Base-by-base conservation (phyloP, 768 basidiomycete genomes). In the Boletus rex-veris region DNA sequence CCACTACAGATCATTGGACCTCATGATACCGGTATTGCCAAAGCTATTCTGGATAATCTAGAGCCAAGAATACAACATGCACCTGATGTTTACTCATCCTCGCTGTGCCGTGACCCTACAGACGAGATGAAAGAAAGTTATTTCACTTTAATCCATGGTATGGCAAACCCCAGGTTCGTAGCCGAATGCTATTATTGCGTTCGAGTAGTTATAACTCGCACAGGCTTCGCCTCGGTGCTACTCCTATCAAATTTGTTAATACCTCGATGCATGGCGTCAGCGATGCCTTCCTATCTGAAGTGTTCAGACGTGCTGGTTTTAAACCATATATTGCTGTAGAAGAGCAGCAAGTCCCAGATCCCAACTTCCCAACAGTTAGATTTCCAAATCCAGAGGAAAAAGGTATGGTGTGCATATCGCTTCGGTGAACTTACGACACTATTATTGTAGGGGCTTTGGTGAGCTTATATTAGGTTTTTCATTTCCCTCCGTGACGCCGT, bases 341-440 rank as follows among this genome's bases (percentile, higher is more conserved):
- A 47, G 78, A 83, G 57, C 92, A 95, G 68, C 78, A 80, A 57
- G 51, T 73, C 3, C 89, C 93, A 3, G 86, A 95, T 70, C 90
- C 92, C 5, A 82, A 92, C 28, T 95, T 95, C 63, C 83, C 90
- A 4, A 92, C 92, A 5, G 88, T 94, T 16, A 73, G 71, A 19
- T 93, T 90, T 67, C 92, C 92, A 3, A 95, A 95, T 63, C 92
- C 92, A 2, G 92, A 95, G 68, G 92, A 95, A 68, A 86, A 89
- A 71, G 92, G 92, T 82, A 63, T 51, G 70, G 14, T 15, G 12
- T 36, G 15, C 21, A 40, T 43, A 24, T 44, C 6, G 7, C 19
- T 54, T 18, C 19, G 28, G 55, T 54, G 30, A 45, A 12, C 42
- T 61, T 14, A 59, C 18, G 5, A 24, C 43, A 39, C 18, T 40